phyloP scores from a whole-genome alignment of 495 filamentous ascomycete species.

The Lasiosphaeris hirsuta region DNA sequence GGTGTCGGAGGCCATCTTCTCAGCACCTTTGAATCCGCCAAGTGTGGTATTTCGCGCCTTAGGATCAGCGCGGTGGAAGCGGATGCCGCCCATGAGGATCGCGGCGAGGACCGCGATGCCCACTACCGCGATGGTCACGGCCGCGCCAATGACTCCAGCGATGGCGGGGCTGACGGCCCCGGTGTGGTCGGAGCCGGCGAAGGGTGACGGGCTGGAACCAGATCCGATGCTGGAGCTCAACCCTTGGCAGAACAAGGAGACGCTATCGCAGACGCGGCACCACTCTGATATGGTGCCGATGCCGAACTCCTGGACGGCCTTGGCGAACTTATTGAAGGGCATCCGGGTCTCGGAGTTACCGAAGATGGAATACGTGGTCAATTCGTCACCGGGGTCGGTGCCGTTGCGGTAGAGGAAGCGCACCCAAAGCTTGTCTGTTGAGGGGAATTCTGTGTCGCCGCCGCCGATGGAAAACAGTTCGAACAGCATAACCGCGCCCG shows the following conservation, averaged over 20 bases:
- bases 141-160: constrained; percentile 39
- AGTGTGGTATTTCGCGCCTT: constrained; percentile 22
- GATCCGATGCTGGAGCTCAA: neutral
- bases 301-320: constrained; percentile 22
- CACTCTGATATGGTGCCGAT: constrained; percentile 24
- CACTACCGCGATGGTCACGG: constrained; percentile 25
- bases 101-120: constrained; percentile 19
- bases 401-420: constrained; percentile 41
- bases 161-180: constrained; percentile 26
- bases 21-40: constrained; percentile 38
- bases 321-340: constrained; percentile 25
- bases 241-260: constrained; percentile 29
- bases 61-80: constrained; percentile 22
- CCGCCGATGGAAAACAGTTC: constrained; percentile 38
- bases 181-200: neutral
- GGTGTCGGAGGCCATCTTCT: constrained; percentile 36
- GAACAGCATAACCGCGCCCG: constrained; percentile 40
- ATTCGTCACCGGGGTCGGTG: constrained; percentile 18
- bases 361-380: constrained; percentile 32
- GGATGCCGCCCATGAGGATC: constrained; percentile 28
- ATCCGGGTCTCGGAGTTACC: constrained; percentile 26
- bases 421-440: constrained; percentile 30
- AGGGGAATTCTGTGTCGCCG: constrained; percentile 21
- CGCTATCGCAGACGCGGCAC: constrained; percentile 31
- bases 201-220: neutral